A percentile compares a stretch with the other conserved stretches of the same genome.
Conservation (phyloP, 306 rosid genomes). For the Corylus heterophylla region DNA sequence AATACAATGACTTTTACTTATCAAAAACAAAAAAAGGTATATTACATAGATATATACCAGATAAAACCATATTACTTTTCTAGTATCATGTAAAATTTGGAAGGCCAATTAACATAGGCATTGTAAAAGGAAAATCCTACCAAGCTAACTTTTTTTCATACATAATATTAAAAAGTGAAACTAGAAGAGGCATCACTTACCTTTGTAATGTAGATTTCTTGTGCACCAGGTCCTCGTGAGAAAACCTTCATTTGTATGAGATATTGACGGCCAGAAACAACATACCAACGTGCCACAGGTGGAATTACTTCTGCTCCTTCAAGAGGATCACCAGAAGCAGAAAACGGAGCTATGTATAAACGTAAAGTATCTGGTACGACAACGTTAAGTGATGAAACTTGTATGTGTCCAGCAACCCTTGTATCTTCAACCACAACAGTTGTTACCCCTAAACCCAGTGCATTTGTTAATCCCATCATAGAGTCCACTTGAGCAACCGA, state of each 20-base stretch:
- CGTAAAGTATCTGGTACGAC: slow-evolving; percentile 68
- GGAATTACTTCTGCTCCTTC: slow-evolving; percentile 55
- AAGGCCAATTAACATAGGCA: neutral
- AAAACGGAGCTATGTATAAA: slow-evolving; percentile 59
- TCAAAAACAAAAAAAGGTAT: neutral
- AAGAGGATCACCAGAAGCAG: slow-evolving; percentile 51
- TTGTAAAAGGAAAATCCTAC: neutral
- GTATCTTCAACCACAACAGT: slow-evolving; percentile 78
- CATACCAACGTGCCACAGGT: slow-evolving; percentile 57
- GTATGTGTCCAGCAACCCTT: slow-evolving; percentile 81
- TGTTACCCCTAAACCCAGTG: slow-evolving; percentile 70
- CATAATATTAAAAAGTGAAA: slow-evolving; percentile 12
- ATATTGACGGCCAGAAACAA: slow-evolving; percentile 79
- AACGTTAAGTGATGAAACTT: slow-evolving; percentile 81
- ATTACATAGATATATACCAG: neutral
- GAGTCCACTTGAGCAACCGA: slow-evolving; percentile 76
- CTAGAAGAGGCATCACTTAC: slow-evolving; percentile 41
- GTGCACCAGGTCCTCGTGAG: slow-evolving; percentile 64
- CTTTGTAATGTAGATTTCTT: slow-evolving; percentile 85
- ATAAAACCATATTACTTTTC: neutral
- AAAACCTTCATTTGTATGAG: slow-evolving; percentile 78
- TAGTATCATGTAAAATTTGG: neutral
- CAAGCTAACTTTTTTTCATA: neutral
- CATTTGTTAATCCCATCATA: slow-evolving; percentile 58
- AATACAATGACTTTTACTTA: too few species aligned